Evolutionary conservation across 371 early-diverging fungal genomes (phyloP), one percentile per base, ranked within the genome.

Genomic region (Rhizopus delemar): DNA sequence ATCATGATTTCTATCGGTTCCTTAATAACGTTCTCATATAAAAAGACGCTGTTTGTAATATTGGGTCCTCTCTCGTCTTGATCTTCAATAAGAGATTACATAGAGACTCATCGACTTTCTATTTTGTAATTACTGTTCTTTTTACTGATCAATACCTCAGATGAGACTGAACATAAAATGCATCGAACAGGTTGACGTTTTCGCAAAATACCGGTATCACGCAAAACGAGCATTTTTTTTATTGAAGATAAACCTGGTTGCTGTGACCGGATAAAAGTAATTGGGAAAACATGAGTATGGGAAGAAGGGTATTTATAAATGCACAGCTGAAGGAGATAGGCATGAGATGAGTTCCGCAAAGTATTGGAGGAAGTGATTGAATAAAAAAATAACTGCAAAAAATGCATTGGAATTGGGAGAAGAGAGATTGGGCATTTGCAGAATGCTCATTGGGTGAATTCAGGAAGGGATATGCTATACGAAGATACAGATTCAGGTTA

Each of bases 251-350:
- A 48, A 48, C 48, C 48, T 48, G 48, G 48, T 48, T 48, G 48
- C 48, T 48, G 48, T 48, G 48, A 48, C 48, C 48, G 48, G 48
- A 48, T 48, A 48, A 48, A 48, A 48, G 48, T 48, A 48, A 48
- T 48, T 48, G 48, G 48, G 48, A 48, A 48, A 48, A 48, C 48
- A 48, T 48, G 48, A 48, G 22, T 48, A 48, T 48, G 28, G 48
- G 48, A 48, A 48, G 48, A 48, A 48, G 48, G 48, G 48, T 48
- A 48, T 48, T 48, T 48, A 48, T 48, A 48, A 48, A 48, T 48
- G 48, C 48, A 6, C 48, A 48, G 48, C 48, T 48, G 31, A 48
- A 48, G 48, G 48, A 48, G 48, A 48, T 48, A 48, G 48, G 48
- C 48, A 48, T 48, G 48, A 48, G 48, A 48, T 48, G 48, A 48